Evolutionary conservation across 257 asterid genomes (phyloP).

Genomic region (Parsonsia alboflavescens): DNA sequence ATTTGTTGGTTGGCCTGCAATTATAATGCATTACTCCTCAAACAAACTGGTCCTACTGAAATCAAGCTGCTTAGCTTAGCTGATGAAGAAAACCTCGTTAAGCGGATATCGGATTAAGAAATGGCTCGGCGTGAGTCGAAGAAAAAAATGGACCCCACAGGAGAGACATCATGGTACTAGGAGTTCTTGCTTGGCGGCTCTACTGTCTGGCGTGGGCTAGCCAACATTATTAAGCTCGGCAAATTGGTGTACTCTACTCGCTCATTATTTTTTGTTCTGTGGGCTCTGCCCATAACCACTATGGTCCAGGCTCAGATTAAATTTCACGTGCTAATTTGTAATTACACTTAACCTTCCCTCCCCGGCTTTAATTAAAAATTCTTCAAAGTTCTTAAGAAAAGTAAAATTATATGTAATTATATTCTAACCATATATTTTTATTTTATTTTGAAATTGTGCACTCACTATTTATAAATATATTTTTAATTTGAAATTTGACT

Average conservation of each 20-base stretch:
- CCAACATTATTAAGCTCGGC: conserved; percentile 31
- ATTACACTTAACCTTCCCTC: background rate
- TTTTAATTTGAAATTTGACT: no score
- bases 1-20: background rate
- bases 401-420: no score
- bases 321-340: conserved; percentile 14
- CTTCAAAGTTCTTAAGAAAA: no score
- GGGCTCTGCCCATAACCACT: background rate
- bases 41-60: background rate
- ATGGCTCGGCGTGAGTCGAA: background rate
- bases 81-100: background rate
- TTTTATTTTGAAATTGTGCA: no score
- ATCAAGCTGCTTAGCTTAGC: conserved; percentile 3
- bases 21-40: background rate
- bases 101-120: background rate
- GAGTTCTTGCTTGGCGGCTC: conserved; percentile 34
- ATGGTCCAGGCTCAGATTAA: background rate
- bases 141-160: background rate
- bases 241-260: conserved; percentile 11
- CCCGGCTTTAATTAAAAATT: background rate
- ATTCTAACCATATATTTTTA: no score
- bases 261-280: background rate
- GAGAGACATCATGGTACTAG: background rate
- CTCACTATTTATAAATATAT: no score
- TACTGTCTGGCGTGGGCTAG: conserved; percentile 42